phyloP scores from a whole-genome alignment of 2,329 filamentous ascomycete genomes.

The Curvularia spicifera region DNA sequence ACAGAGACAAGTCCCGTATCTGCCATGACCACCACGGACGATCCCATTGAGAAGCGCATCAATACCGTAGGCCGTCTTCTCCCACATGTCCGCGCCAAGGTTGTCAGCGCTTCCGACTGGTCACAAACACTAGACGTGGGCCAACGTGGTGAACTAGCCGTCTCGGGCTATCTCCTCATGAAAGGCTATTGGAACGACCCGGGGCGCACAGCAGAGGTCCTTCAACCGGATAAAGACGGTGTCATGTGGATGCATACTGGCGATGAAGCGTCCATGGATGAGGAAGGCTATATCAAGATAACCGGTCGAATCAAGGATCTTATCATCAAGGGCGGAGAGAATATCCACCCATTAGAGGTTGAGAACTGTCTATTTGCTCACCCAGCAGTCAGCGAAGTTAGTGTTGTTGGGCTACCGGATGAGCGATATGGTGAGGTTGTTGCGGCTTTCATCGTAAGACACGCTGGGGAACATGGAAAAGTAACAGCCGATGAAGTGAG shows the following conservation, averaged over 20 bases:
- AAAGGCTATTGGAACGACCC: conserved; percentile 86
- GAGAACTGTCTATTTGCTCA: conserved; percentile 86
- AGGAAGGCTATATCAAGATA: conserved; percentile 82
- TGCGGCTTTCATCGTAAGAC: conserved; percentile 76
- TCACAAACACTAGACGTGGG: conserved; percentile 66
- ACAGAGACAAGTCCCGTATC: conserved; percentile 81
- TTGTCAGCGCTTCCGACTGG: conserved; percentile 73
- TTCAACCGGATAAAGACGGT: conserved; percentile 62
- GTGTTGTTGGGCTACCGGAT: conserved; percentile 84
- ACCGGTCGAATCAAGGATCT: conserved; percentile 93
- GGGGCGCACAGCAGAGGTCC: conserved; percentile 70
- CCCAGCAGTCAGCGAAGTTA: conserved; percentile 73
- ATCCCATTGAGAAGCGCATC: conserved; percentile 75
- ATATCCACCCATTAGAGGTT: conserved; percentile 91
- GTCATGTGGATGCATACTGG: conserved; percentile 88
- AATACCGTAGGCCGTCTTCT: conserved; percentile 79
- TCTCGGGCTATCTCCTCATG: conserved; percentile 88
- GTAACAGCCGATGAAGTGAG: conserved; percentile 67
- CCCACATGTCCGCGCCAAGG: conserved; percentile 79
- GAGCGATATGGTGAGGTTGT: conserved; percentile 85
- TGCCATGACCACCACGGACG: conserved; percentile 80
- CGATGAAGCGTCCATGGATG: conserved; percentile 87
- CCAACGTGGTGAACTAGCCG: conserved; percentile 78
- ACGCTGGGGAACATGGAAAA: conserved; percentile 35
- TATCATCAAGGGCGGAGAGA: conserved; percentile 94